phyloP scores from a whole-genome alignment of 1,284 basidiomycete species.

The Marasmius oreades region DNA sequence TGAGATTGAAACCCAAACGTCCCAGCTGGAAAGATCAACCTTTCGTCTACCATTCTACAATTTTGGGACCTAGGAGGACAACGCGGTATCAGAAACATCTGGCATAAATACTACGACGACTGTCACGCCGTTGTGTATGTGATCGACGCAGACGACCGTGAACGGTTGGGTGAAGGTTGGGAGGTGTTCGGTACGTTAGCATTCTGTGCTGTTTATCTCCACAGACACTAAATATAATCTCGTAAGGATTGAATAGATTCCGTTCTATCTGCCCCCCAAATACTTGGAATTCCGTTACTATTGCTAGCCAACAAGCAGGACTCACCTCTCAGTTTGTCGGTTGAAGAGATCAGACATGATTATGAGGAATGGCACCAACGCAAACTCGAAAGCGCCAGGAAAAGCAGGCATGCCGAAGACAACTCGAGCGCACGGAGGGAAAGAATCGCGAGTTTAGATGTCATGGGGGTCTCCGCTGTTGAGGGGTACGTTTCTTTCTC shows the following conservation, averaged over 20 bases:
- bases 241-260: conserved; percentile 53
- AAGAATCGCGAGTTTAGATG: conserved; percentile 82
- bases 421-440: conserved; percentile 52
- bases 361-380: conserved; percentile 87
- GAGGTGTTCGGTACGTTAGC: conserved; percentile 81
- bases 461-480: conserved; percentile 85
- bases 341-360: conserved; percentile 85
- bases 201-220: background rate
- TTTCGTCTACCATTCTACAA: conserved; percentile 88
- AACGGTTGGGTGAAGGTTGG: conserved; percentile 87
- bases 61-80: conserved; percentile 96
- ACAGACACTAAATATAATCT: conserved; percentile 11
- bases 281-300: conserved; percentile 83
- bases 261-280: conserved; percentile 81
- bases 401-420: conserved; percentile 46
- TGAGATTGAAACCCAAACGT: background rate
- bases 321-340: conserved; percentile 69
- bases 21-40: conserved; percentile 86
- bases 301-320: conserved; percentile 95
- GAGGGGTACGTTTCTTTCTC: conserved; percentile 64
- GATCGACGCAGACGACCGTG: conserved; percentile 85
- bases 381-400: conserved; percentile 61
- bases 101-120: conserved; percentile 91
- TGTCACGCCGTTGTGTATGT: conserved; percentile 93
- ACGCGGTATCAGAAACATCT: conserved; percentile 86